phyloP scores from a whole-genome alignment of 345 rosid species.

The Aquilaria malaccensis region DNA sequence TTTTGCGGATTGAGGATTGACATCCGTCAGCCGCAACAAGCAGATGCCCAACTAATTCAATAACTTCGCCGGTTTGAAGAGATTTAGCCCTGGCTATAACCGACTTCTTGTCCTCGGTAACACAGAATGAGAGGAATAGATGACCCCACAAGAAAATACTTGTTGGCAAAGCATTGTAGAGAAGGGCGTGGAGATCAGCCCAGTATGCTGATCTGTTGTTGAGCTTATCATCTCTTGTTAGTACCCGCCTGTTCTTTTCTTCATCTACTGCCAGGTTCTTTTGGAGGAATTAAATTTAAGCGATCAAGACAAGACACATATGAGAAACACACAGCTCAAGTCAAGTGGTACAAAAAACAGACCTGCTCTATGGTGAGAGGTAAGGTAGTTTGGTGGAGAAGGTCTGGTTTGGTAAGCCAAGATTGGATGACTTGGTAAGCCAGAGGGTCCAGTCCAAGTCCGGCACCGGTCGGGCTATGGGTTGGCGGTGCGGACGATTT shows the following conservation, averaged over 20 bases:
- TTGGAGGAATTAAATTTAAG: background rate
- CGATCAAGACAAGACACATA: too few species aligned
- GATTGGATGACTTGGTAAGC: constrained; percentile 41
- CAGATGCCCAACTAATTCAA: constrained; percentile 51
- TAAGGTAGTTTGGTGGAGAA: constrained; percentile 37
- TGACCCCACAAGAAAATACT: constrained; percentile 62
- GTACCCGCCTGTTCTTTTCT: constrained; percentile 24
- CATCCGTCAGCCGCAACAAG: constrained; percentile 86
- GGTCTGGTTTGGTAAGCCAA: constrained; percentile 45
- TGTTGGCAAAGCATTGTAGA: constrained; percentile 36
- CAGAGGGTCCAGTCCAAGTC: constrained; percentile 52
- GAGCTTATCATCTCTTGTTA: constrained; percentile 62
- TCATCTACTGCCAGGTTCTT: constrained; percentile 51
- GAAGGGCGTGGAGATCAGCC: constrained; percentile 63
- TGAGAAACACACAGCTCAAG: too few species aligned
- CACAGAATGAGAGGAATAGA: constrained; percentile 39
- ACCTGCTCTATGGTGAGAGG: constrained; percentile 61
- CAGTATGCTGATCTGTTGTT: constrained; percentile 74
- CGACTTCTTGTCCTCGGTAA: constrained; percentile 31
- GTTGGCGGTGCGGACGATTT: constrained; percentile 48
- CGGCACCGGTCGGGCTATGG: constrained; percentile 81
- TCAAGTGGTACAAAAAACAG: background rate
- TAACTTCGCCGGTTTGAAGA: constrained; percentile 30
- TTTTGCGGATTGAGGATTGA: constrained; percentile 52
- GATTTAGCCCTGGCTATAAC: constrained; percentile 45